A percentile compares a stretch with the other conserved stretches of the same genome.
phyloP scores from a whole-genome alignment of 2,329 filamentous ascomycete genomes.

The Hymenoscyphus infarciens region DNA sequence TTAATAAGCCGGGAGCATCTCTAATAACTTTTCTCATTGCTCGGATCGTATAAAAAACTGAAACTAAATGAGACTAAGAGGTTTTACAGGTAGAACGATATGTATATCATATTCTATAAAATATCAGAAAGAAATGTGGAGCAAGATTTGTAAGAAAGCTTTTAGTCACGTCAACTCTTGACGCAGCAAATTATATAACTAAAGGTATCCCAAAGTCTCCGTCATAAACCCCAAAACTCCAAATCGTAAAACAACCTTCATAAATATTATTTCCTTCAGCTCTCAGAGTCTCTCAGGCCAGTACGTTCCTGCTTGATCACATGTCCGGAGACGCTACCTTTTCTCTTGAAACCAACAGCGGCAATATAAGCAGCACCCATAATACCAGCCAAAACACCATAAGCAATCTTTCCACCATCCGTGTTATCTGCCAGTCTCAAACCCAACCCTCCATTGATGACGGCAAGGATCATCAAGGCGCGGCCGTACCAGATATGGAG shows the following conservation, averaged over 20 bases:
- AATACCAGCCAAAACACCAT: constrained; percentile 52
- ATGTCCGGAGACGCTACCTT: constrained; percentile 7
- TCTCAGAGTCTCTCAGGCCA: background rate
- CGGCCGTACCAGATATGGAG: constrained; percentile 62
- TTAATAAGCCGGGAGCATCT: background rate
- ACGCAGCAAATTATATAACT: background rate
- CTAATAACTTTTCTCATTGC: background rate
- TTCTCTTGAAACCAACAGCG: constrained; percentile 25
- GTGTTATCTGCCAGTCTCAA: constrained; percentile 46
- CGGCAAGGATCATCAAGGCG: constrained; percentile 52
- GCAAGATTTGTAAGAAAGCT: background rate
- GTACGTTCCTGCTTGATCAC: background rate
- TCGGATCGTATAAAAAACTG: background rate
- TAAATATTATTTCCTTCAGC: background rate
- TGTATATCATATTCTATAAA: background rate
- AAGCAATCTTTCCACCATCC: constrained; percentile 47
- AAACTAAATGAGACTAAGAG: background rate
- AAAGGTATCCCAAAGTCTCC: background rate
- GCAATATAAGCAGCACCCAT: constrained; percentile 45
- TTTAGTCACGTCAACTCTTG: background rate
- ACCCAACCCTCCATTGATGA: constrained; percentile 62
- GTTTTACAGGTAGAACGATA: background rate
- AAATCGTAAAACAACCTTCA: background rate
- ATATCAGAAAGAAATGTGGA: background rate
- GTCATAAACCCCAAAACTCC: background rate